Base-by-base conservation (phyloP, 306 rosid genomes). In the Vigna mungo region DNA sequence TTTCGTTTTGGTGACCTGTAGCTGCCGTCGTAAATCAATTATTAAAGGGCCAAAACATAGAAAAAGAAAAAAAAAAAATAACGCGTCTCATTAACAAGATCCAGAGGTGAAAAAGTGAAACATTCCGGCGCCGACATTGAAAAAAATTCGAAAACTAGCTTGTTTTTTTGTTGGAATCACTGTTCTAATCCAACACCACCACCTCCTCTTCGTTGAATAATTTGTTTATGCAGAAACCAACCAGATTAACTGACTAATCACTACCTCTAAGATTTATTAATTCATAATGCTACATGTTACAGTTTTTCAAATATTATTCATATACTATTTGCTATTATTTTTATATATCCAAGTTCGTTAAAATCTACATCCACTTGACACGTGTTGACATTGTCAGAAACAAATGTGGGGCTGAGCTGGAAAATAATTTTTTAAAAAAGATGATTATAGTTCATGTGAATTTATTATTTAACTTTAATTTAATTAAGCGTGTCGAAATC, bases 121-220 rank as follows among this genome's bases (percentile, higher is more conserved):
- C 82, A 82, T 82, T 76, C 78, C 84, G 89, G 89, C 89, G 89
- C 83, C 82, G 80, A 85, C 83, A 71, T 68, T 52, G 84, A 79
- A 77, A 44, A 43, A 44, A 11, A 44, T 1, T 34, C 11, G 16
- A 44, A 44, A 49, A 76, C 71, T 8, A 68, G 71, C 47, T 58
- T 34, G 74, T 69, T 47, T 34, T 34, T 49, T 16, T 51, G 52
- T 41, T 43, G 9, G 64, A 8, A 43, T 15, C 23, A 67, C 74
- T 43, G 72, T 76, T 75, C 46, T 68, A 67, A 72, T 71, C 56
- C 16, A 49, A 27, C 53, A 44, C 51, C 36, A 32, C 58, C 55
- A 7, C 68, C 25, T 70, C 55, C 25, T 68, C 32, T 60, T 70
- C 71, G 74, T 67, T 59, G 49, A 47, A 54, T 71, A 13, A 7